Percentiles rank a stretch among this genome's conserved stretches.
Evolutionary conservation across 148 eudicot genomes (phyloP).

Genomic region (Gaultheria prostrata): DNA sequence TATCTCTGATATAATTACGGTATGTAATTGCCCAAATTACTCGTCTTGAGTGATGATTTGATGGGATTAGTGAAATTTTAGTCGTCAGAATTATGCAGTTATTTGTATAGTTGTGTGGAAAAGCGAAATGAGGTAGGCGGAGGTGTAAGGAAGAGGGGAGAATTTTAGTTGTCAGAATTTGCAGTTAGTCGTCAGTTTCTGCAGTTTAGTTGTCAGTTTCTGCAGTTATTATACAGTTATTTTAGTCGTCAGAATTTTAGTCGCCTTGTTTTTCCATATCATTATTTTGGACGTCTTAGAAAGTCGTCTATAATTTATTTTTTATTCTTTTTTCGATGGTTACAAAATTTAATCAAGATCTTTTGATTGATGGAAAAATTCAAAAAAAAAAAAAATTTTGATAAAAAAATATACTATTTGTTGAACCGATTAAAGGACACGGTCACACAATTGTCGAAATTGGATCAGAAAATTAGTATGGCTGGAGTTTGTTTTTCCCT

Average conservation of each 20-base stretch:
- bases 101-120: not conserved
- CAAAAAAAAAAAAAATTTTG: not conserved
- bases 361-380: not conserved
- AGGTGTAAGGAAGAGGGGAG: not conserved
- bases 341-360: not conserved
- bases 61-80: not conserved
- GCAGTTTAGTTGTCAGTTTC: no score
- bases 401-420: not conserved
- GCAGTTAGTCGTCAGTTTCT: no score
- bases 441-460: not conserved
- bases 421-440: not conserved
- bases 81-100: not conserved
- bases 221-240: no score
- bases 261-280: not conserved
- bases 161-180: no score
- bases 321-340: not conserved
- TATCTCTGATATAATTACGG: conserved; percentile 95
- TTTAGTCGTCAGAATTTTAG: no score
- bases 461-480: not conserved
- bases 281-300: not conserved
- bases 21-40: conserved; percentile 28
- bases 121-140: not conserved
- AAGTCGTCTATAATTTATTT: not conserved
- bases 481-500: not conserved
- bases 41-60: not conserved